Evolutionary conservation across 1,139 yeast species (phyloP).

Genomic region (Scheffersomyces cryptocercus): DNA sequence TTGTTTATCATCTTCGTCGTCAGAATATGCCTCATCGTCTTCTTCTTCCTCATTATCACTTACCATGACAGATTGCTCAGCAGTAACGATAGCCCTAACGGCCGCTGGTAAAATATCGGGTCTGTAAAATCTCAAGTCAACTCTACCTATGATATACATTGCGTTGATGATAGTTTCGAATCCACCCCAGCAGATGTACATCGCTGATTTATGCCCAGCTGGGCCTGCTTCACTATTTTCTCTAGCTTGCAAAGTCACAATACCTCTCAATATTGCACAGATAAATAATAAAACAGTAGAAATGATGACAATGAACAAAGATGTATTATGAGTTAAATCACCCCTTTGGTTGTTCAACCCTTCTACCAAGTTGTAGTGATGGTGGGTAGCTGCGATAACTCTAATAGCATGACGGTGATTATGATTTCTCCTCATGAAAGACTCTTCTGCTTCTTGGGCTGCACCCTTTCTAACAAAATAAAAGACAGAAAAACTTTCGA

Average conservation of each 20-base stretch:
- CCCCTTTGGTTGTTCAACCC: slow-evolving; percentile 47
- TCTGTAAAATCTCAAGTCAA: slow-evolving; percentile 76
- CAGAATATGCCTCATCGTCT: slow-evolving; percentile 5
- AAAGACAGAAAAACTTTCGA: slow-evolving; percentile 57
- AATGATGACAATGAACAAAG: slow-evolving; percentile 47
- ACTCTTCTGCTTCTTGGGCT: slow-evolving; percentile 46
- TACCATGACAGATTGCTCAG: slow-evolving; percentile 37
- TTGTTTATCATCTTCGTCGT: slow-evolving; percentile 1
- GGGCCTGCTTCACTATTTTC: slow-evolving; percentile 17
- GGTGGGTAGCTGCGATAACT: slow-evolving; percentile 49
- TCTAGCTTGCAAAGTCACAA: slow-evolving; percentile 48
- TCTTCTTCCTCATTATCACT: slow-evolving; percentile 25
- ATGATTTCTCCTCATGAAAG: slow-evolving; percentile 51
- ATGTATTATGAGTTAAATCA: slow-evolving; percentile 49
- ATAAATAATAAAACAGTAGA: slow-evolving; percentile 57
- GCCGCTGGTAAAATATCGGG: slow-evolving; percentile 57
- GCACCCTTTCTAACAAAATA: slow-evolving; percentile 57
- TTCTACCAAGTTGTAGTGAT: slow-evolving; percentile 44
- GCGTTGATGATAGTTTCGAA: slow-evolving; percentile 59
- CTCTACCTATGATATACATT: slow-evolving; percentile 59
- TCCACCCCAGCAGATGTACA: slow-evolving; percentile 70
- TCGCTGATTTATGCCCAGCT: slow-evolving; percentile 45
- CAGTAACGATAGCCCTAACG: slow-evolving; percentile 44
- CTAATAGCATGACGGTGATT: slow-evolving; percentile 54
- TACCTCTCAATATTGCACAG: slow-evolving; percentile 59